phyloP scores from a whole-genome alignment of 73 alveolate species.

The Halteria grandinella region DNA sequence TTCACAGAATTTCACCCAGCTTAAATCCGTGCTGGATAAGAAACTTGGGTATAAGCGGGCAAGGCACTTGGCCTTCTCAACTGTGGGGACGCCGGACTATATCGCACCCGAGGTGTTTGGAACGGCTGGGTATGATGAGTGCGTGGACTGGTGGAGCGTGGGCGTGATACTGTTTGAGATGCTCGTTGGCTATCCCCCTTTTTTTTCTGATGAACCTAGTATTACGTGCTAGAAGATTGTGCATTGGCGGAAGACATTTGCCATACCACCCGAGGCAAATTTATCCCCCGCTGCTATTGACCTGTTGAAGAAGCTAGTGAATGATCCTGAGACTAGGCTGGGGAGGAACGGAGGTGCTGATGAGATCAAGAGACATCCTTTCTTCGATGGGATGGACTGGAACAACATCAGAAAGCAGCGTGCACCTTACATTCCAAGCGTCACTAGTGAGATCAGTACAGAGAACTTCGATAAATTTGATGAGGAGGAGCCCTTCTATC shows the following conservation, averaged over 20 bases:
- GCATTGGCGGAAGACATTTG: slow-evolving; percentile 82
- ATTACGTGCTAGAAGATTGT: slow-evolving; percentile 79
- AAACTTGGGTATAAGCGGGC: slow-evolving; percentile 56
- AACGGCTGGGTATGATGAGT: slow-evolving; percentile 83
- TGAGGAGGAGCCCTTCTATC: slow-evolving; percentile 86
- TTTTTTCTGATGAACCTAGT: slow-evolving; percentile 84
- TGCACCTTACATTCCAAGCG: slow-evolving; percentile 83
- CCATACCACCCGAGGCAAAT: slow-evolving; percentile 81
- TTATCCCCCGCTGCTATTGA: slow-evolving; percentile 82
- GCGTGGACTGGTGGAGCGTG: slow-evolving; percentile 89
- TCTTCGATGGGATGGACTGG: slow-evolving; percentile 87
- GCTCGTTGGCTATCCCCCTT: slow-evolving; percentile 91
- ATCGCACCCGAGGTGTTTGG: slow-evolving; percentile 85
- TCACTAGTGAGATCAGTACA: slow-evolving; percentile 72
- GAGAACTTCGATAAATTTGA: slow-evolving; percentile 84
- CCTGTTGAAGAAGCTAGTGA: slow-evolving; percentile 68
- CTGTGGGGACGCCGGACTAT: slow-evolving; percentile 81
- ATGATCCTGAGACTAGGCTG: slow-evolving; percentile 74
- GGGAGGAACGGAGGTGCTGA: slow-evolving; percentile 85
- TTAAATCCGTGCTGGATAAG: slow-evolving; percentile 47
- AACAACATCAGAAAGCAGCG: slow-evolving; percentile 61
- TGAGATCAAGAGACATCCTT: slow-evolving; percentile 84
- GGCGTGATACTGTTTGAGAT: slow-evolving; percentile 88
- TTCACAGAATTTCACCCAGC: slow-evolving; percentile 24
- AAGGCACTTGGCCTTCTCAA: slow-evolving; percentile 60